Evolutionary conservation across 495 filamentous ascomycete species (phyloP).

Genomic region (Cairneyella variabilis): DNA sequence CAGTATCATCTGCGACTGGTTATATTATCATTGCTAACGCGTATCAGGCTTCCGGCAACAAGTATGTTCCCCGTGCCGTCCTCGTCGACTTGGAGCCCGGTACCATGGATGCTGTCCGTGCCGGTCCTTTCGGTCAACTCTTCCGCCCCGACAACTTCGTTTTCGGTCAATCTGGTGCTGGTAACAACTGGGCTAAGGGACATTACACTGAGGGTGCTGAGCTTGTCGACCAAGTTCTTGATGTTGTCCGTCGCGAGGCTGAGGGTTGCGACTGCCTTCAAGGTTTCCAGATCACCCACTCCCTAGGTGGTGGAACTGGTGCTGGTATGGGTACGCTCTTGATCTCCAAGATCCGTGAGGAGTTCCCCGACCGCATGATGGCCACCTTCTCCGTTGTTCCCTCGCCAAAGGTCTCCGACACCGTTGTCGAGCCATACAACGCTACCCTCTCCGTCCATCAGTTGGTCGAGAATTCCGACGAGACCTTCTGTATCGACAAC

Average conservation of each 20-base stretch:
- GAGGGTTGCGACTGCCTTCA: conserved; percentile 99
- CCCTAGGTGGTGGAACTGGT: conserved; percentile 99
- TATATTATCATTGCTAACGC: conserved; percentile 15
- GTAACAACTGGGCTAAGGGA: conserved; percentile 99
- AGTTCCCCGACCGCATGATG: conserved; percentile 99
- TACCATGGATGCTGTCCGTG: conserved; percentile 99
- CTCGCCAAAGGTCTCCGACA: conserved; percentile 99
- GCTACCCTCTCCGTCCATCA: conserved; percentile 98
- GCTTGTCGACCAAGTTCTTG: conserved; percentile 95
- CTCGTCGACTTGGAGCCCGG: conserved; percentile 98
- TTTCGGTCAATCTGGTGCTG: conserved; percentile 98
- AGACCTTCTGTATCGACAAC: conserved; percentile 99
- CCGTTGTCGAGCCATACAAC: conserved; percentile 99
- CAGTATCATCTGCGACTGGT: conserved; percentile 25
- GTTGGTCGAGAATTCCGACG: conserved; percentile 99
- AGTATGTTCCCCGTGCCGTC: conserved; percentile 98
- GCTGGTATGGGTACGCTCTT: conserved; percentile 99
- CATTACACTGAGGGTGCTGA: conserved; percentile 99
- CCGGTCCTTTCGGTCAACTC: conserved; percentile 97
- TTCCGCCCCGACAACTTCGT: conserved; percentile 99
- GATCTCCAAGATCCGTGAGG: conserved; percentile 99
- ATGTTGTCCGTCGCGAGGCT: conserved; percentile 98
- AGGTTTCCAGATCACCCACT: conserved; percentile 99
- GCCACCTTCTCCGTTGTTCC: conserved; percentile 99
- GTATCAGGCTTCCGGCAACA: conserved; percentile 82